These are phyloP conservation scores for Sonneratia caseolaris DNA, from an alignment of 345 rosid genomes.

Conservation along the genomic window DNA sequence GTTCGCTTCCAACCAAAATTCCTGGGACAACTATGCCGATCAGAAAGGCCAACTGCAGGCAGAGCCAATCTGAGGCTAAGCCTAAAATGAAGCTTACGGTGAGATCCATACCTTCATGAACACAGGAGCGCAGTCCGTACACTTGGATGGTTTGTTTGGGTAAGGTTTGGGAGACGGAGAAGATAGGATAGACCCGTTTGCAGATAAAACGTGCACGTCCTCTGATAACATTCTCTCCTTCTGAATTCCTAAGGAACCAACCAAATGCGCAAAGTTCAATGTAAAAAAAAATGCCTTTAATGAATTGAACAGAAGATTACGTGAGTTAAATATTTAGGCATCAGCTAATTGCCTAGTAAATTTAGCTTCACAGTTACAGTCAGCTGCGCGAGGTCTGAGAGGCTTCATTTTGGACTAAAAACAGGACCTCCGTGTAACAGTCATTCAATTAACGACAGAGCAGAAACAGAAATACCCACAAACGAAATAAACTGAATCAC, in stretches of 20 bases:
- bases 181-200: conserved; percentile 51
- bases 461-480: no score
- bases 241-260: conserved; percentile 51
- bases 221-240: conserved; percentile 95
- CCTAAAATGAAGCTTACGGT: no score
- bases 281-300: neutral
- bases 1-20: no score
- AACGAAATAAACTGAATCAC: no score
- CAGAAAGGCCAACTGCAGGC: no score
- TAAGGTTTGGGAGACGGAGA: conserved; percentile 72
- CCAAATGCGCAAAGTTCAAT: neutral
- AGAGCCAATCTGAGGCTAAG: no score
- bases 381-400: no score
- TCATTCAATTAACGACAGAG: no score
- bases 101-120: conserved; percentile 54
- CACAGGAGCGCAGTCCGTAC: conserved; percentile 79
- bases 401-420: no score
- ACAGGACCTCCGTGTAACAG: no score
- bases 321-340: neutral
- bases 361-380: no score
- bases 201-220: conserved; percentile 67
- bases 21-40: no score
- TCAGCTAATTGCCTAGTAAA: neutral
- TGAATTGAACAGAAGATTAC: neutral
- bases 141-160: conserved; percentile 76